A percentile compares a stretch with the other conserved stretches of the same genome.
Evolutionary conservation across 768 basidiomycete genomes (phyloP).

Genomic region (Megacollybia marginata): DNA sequence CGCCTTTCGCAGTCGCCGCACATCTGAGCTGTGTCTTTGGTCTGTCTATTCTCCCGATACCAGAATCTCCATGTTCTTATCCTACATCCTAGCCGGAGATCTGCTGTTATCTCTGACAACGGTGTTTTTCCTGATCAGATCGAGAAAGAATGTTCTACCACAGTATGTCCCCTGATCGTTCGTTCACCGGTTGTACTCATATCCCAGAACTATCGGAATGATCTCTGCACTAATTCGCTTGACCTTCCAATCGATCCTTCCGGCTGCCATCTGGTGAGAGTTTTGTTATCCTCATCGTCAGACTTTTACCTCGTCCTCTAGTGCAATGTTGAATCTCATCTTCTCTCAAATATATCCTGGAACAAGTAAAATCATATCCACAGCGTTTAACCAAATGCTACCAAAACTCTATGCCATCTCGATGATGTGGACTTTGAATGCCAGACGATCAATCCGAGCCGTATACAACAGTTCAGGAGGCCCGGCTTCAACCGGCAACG

Average conservation of each 20-base stretch:
- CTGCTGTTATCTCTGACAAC: conserved; percentile 17
- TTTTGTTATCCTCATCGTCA: not conserved
- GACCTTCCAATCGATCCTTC: conserved; percentile 23
- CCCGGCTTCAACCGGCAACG: conserved; percentile 7
- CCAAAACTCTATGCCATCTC: conserved; percentile 28
- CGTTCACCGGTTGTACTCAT: not conserved
- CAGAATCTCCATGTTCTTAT: not conserved
- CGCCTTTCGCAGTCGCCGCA: conserved; percentile 14
- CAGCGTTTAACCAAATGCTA: conserved; percentile 21
- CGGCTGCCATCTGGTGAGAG: conserved; percentile 25
- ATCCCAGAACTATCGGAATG: conserved; percentile 16
- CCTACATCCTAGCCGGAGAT: conserved; percentile 18
- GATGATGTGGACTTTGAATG: conserved; percentile 31
- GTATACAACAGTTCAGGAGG: conserved; percentile 5
- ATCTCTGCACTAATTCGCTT: conserved; percentile 22
- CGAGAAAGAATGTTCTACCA: conserved; percentile 19
- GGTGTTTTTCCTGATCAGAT: conserved; percentile 21
- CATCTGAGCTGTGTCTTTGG: conserved; percentile 21
- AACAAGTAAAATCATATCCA: conserved; percentile 15
- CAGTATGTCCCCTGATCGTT: conserved; percentile 11
- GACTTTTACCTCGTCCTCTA: conserved; percentile 1
- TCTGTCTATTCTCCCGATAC: conserved; percentile 2
- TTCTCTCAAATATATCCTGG: conserved; percentile 23
- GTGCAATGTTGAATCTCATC: conserved; percentile 27
- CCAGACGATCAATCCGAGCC: conserved; percentile 16